phyloP scores from a whole-genome alignment of 2,329 filamentous ascomycete species.

The Ophiocordyceps camponoti-floridani region DNA sequence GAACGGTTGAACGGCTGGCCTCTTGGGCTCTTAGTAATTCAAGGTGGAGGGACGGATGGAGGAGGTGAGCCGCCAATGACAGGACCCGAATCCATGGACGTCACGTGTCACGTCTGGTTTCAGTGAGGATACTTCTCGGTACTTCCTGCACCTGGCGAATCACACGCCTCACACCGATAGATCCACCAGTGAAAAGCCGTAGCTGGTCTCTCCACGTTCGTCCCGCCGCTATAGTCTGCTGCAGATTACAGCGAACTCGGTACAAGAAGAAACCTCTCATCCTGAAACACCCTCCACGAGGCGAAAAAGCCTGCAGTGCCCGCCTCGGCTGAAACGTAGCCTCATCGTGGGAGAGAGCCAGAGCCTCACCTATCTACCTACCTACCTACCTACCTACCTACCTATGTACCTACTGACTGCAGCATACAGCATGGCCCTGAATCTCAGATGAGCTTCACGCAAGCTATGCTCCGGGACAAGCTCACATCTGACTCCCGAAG shows the following conservation, averaged over 20 bases:
- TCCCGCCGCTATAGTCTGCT: not conserved
- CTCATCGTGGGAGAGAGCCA: slow-evolving; percentile 1
- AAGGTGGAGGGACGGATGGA: not conserved
- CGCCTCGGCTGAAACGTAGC: slow-evolving; percentile 6
- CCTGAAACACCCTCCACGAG: too few relatives aligned
- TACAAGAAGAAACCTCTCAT: not conserved
- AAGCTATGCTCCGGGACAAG: slow-evolving; percentile 2
- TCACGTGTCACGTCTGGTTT: too few relatives aligned
- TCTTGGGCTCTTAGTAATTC: too few relatives aligned
- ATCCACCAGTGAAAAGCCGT: not conserved
- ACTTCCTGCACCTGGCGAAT: not conserved
- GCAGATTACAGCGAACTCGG: not conserved
- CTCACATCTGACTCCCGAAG: slow-evolving; percentile 3
- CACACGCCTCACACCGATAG: not conserved
- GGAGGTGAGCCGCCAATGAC: too few relatives aligned
- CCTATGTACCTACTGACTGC: too few relatives aligned
- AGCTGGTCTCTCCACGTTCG: not conserved
- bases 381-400: too few relatives aligned
- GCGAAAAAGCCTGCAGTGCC: not conserved
- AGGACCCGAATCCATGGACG: too few relatives aligned
- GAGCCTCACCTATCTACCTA: too few relatives aligned
- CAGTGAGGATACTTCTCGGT: not conserved
- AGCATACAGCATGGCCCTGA: not conserved
- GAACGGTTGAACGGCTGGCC: not conserved
- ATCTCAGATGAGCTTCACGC: not conserved